These are phyloP conservation scores for Hygrocybe punicea DNA, from an alignment of 768 basidiomycete genomes.

Conservation along the genomic window DNA sequence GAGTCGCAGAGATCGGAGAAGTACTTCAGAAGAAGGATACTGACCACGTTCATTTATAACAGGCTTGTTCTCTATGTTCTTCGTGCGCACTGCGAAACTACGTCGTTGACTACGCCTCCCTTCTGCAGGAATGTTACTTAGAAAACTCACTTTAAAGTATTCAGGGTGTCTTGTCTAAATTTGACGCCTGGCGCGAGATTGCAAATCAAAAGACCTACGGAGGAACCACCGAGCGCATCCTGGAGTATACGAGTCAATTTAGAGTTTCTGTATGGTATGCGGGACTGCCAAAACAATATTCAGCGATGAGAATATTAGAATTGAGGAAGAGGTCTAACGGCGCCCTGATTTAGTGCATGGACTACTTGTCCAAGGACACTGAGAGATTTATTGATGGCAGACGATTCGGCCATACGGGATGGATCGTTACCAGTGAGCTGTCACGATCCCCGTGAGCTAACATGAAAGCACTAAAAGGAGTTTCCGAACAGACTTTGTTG, in stretches of 20 bases:
- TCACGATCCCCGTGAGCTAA: conserved; percentile 2
- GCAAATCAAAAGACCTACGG: conserved; percentile 78
- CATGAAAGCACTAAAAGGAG: background rate
- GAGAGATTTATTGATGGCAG: conserved; percentile 87
- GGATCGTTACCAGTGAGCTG: conserved; percentile 81
- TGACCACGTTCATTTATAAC: conserved; percentile 73
- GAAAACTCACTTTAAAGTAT: conserved; percentile 75
- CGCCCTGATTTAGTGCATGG: conserved; percentile 73
- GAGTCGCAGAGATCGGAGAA: background rate
- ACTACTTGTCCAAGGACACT: conserved; percentile 87
- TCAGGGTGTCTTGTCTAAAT: conserved; percentile 83
- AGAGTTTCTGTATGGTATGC: conserved; percentile 87
- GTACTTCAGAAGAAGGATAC: conserved; percentile 17
- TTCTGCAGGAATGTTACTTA: background rate
- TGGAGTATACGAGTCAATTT: conserved; percentile 86
- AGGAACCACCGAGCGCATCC: conserved; percentile 83
- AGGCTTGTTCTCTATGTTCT: conserved; percentile 82
- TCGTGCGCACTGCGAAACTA: conserved; percentile 77
- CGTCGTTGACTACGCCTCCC: too few species aligned
- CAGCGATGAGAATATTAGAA: background rate
- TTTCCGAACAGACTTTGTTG: conserved; percentile 57
- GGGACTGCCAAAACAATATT: conserved; percentile 42
- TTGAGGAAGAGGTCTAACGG: conserved; percentile 40
- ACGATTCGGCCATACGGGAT: conserved; percentile 82
- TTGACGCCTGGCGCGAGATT: conserved; percentile 81